Base-by-base conservation (phyloP, 2,329 filamentous ascomycete species). In the Endocalyx cinctus region DNA sequence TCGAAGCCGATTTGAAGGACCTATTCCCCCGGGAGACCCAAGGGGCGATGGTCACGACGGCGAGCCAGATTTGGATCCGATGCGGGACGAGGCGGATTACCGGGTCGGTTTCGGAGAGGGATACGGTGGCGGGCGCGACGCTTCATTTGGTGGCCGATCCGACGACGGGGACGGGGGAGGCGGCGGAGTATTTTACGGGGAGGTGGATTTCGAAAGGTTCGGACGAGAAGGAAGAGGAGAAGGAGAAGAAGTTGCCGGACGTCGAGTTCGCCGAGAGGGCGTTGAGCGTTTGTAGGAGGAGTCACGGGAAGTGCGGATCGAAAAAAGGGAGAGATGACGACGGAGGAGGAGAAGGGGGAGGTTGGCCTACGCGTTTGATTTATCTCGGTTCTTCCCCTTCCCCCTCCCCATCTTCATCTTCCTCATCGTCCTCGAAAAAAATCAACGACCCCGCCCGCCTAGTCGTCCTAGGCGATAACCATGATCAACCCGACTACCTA, bases 401-500 rank as follows among this genome's bases (percentile, higher is more conserved):
- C n/a, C n/a, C n/a, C n/a, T n/a, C n/a, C n/a, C n/a, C n/a, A n/a
- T n/a, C n/a, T n/a, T n/a, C n/a, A n/a, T n/a, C n/a, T n/a, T n/a
- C n/a, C n/a, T n/a, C n/a, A n/a, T n/a, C n/a, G n/a, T n/a, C n/a
- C n/a, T n/a, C n/a, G n/a, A n/a, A n/a, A n/a, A n/a, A n/a, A 5
- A 25, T 13, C 14, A 18, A 6, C 8, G 17, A 19, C n/a, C 7
- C 19, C n/a, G 12, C 23, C 15, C 33, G 23, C 16, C 31, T 51
- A 2, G 37, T 48, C 2, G 35, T 26, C 7, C 29, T 42, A n/a
- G 8, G 31, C 18, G 6, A 6, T 15, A 12, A 17, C 12, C 2
- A 25, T 23, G 5, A 11, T 45, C 12, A 38, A 29, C 3, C 35
- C 35, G 17, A 45, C 7, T 51, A 51, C 11, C 6, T 46, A 1